phyloP scores from a whole-genome alignment of 2,329 filamentous ascomycete genomes.

The Cordyceps pruinosa region DNA sequence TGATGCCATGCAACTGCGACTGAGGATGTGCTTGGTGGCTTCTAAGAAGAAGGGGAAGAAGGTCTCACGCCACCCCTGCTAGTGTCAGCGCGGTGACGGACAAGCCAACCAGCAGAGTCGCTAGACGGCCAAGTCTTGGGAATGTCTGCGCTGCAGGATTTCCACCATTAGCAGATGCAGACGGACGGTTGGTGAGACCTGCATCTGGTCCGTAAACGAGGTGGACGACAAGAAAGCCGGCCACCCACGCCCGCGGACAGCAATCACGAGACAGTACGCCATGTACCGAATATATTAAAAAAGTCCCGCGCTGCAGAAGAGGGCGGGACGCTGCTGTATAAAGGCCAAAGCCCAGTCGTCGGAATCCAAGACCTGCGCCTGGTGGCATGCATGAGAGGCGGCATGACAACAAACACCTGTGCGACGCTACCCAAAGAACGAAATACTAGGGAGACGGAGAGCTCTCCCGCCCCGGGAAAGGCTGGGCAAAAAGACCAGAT shows the following conservation, averaged over 20 bases:
- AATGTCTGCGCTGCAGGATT: no score
- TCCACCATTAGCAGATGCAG: neutral
- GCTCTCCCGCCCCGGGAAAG: neutral
- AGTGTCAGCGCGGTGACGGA: neutral
- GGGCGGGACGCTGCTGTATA: neutral
- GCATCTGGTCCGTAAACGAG: neutral
- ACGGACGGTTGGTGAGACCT: neutral
- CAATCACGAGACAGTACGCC: neutral
- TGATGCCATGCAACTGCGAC: neutral
- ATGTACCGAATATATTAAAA: neutral
- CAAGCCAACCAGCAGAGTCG: neutral
- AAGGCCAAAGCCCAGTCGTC: neutral
- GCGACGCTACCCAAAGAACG: neutral
- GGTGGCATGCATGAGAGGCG: neutral
- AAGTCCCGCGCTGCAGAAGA: neutral
- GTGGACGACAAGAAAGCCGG: neutral
- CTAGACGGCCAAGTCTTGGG: neutral
- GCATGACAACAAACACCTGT: conserved; percentile 2
- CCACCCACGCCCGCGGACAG: no score
- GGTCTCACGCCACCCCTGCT: neutral
- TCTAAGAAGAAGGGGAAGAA: neutral
- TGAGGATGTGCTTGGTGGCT: neutral
- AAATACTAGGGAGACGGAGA: neutral
- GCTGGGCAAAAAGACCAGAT: neutral
- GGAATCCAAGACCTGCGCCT: neutral